Evolutionary conservation across 208 protist genomes (phyloP), one percentile per base, ranked within the genome.

Genomic region (Naegleria gruberi): DNA sequence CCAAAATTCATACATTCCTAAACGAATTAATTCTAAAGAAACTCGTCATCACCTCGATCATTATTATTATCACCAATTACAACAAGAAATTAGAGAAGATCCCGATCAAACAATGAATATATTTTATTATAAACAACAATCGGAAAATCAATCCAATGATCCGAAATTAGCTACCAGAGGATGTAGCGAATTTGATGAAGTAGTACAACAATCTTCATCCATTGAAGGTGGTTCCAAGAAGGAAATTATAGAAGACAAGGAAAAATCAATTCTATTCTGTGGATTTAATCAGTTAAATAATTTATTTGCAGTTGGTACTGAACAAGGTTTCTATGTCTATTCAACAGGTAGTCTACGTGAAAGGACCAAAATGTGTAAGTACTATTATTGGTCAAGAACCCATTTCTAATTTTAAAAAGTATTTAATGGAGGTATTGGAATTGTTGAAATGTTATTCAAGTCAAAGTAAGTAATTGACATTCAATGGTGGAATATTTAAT

Each of bases 371-470:
- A 83, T 44, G 77, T 41, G 73, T 82, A 82, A 42, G 23, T 82
- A 40, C n/a, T n/a, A n/a, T n/a, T n/a, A n/a, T n/a, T n/a, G n/a
- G n/a, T n/a, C 2, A 30, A 5, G 57, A 74, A 83, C 40, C 77
- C 40, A 23, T 30, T 8, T 43, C 40, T 12, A 44, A n/a, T n/a
- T n/a, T n/a, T n/a, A n/a, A n/a, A 34, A 1, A 65, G 51, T 77
- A 77, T 77, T 83, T 23, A 17, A n/a, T 77, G 86, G 86, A 44
- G 45, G 47, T 12, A 89, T 89, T 77, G 51, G 86, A 10, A 77
- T 89, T 46, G 86, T 77, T 3, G 86, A 89, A 34, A 46, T 89
- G 40, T 44, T 89, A 46, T 89, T 89, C 15, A 73, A 34, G 17
- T 77, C 47, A 4, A 65, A 65, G 51, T 65, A 65, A 65, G 51